These are phyloP conservation scores for Pinus albicaulis DNA, from an alignment of 75 land plant species.

Conservation along the genomic window DNA sequence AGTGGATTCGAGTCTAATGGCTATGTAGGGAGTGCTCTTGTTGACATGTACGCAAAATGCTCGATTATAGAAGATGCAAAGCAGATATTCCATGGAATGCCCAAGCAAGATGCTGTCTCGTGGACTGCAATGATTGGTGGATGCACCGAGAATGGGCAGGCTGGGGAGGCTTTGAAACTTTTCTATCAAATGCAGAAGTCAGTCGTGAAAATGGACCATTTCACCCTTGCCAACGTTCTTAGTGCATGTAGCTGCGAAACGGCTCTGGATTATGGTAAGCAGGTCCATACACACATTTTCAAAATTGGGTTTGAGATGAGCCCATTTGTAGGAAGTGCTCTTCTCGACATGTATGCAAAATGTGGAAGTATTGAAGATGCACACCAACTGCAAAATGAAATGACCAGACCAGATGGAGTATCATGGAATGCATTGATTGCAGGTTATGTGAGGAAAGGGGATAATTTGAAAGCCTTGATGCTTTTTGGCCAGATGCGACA, in stretches of 20 bases:
- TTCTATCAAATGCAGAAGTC: slow-evolving; percentile 7
- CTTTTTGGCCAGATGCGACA: neutral
- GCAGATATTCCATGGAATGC: slow-evolving; percentile 31
- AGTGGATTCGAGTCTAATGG: slow-evolving; percentile 28
- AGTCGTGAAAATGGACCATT: neutral
- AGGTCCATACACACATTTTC: slow-evolving; percentile 29
- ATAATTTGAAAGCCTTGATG: no score
- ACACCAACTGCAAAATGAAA: slow-evolving; percentile 23
- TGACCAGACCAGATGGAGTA: slow-evolving; percentile 29
- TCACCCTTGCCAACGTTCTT: neutral
- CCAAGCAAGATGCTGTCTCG: slow-evolving; percentile 30
- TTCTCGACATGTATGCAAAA: slow-evolving; percentile 63
- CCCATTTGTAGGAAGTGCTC: slow-evolving; percentile 31
- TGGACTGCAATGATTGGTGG: slow-evolving; percentile 53
- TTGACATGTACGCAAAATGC: slow-evolving; percentile 76
- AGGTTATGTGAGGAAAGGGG: slow-evolving; percentile 15
- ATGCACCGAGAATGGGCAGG: slow-evolving; percentile 47
- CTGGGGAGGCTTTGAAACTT: slow-evolving; percentile 10
- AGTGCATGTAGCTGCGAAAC: slow-evolving; percentile 6
- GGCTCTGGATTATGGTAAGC: slow-evolving; percentile 15
- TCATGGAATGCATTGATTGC: slow-evolving; percentile 59
- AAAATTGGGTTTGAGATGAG: slow-evolving; percentile 36
- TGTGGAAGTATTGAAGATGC: slow-evolving; percentile 31
- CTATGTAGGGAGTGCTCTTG: slow-evolving; percentile 38
- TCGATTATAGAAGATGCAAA: slow-evolving; percentile 35